Percentiles rank a stretch among this genome's conserved stretches.
These are phyloP conservation scores for Erythrophleum ivorense DNA, from an alignment of 331 rosid species.

Conservation along the genomic window DNA sequence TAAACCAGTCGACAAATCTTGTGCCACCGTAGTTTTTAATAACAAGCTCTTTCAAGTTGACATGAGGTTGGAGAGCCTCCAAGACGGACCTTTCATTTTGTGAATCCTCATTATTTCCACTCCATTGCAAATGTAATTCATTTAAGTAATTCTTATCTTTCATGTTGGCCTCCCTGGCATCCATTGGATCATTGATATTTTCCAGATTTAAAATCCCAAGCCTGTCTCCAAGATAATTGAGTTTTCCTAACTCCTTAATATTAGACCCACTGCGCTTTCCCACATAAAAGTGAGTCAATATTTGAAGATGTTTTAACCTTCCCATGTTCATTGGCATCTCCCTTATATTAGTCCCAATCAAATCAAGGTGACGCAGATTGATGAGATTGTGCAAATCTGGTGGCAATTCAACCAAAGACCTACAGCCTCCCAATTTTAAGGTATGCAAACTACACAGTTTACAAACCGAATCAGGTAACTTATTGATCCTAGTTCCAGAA, in stretches of 20 bases:
- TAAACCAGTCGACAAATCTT: slow-evolving; percentile 22
- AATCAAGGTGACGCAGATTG: not conserved
- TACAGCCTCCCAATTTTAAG: not conserved
- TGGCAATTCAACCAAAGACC: not conserved
- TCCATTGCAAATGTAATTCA: slow-evolving; percentile 4
- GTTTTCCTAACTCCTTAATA: not conserved
- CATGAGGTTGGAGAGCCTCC: slow-evolving; percentile 16
- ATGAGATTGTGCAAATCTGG: not conserved
- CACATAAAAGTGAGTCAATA: not conserved
- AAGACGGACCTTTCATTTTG: not conserved
- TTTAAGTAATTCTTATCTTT: not conserved
- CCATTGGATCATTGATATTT: not conserved
- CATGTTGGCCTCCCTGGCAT: not conserved
- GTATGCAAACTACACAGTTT: slow-evolving; percentile 27
- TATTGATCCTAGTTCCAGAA: not conserved
- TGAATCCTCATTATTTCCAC: not conserved
- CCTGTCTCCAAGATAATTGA: not conserved
- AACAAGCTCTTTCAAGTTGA: slow-evolving; percentile 9
- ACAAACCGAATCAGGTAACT: slow-evolving; percentile 35
- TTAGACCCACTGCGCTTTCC: not conserved
- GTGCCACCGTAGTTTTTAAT: slow-evolving; percentile 19
- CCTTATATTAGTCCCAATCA: not conserved
- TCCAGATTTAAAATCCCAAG: slow-evolving; percentile 11
- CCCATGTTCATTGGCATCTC: not conserved
- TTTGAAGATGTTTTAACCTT: not conserved